Evolutionary conservation across 129 eudicot species (phyloP).

Genomic region (Tagetes patula): DNA sequence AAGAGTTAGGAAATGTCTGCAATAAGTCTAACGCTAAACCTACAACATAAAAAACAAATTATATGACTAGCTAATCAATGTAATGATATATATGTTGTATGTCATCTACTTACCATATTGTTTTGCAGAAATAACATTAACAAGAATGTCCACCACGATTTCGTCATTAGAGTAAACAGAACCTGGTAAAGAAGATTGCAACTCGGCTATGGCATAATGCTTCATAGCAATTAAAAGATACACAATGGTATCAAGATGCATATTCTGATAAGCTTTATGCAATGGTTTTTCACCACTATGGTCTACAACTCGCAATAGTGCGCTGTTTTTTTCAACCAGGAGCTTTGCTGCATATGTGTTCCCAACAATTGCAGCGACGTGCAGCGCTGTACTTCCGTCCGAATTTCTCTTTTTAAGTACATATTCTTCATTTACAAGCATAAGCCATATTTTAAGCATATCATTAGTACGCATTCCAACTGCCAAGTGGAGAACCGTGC

Average conservation of each 20-base stretch:
- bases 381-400: conserved; percentile 21
- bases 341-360: conserved; percentile 4
- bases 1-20: neutral
- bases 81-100: neutral
- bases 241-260: conserved; percentile 18
- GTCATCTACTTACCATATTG: neutral
- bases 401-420: neutral
- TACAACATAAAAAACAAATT: neutral
- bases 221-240: neutral
- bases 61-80: neutral
- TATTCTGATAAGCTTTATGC: conserved; percentile 11
- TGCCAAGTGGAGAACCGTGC: conserved; percentile 12
- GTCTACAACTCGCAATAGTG: neutral
- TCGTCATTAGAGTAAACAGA: neutral
- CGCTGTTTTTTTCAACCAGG: neutral
- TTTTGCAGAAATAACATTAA: conserved; percentile 21
- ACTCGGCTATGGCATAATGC: neutral
- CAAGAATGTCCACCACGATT: neutral
- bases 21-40: neutral
- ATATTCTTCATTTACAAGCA: no score
- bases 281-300: neutral
- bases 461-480: neutral
- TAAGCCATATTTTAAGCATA: no score
- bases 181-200: neutral
- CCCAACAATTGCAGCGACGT: conserved; percentile 21